Base-by-base conservation (phyloP, 73 alveolate genomes). In the Symbiodinium natans region DNA sequence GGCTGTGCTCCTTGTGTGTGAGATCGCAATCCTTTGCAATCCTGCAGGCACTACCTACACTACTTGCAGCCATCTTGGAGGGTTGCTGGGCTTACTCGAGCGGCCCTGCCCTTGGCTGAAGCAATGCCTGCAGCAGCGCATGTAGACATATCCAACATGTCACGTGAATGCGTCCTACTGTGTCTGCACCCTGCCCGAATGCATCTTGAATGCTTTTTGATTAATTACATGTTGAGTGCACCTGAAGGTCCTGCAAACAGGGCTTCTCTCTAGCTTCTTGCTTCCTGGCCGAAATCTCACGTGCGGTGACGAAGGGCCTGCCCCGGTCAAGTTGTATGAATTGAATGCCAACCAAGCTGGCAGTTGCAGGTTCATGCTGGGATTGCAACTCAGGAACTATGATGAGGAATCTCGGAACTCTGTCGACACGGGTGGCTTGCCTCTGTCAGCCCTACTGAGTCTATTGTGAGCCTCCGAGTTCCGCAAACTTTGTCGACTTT, bases 241-340 rank as follows among this genome's bases (percentile, higher is more conserved):
- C n/a, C n/a, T n/a, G n/a, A 75, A 88, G 95, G 95, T 88, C 42
- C 29, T 88, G 43, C 95, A 88, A 48, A 82, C 73, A 2, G 95
- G 95, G 43, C 73, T 88, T 23, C 85, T 88, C 23, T 88, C 95
- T 4, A 38, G 73, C 46, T 88, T 88, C 33, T 43, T 88, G 95
- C 48, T 19, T 43, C 95, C 3, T 34, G 95, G 85, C 42, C 3
- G 59, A 27, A 11, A 11, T 2, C 40, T 68, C 52, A 80, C 10
- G 25, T 31, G 9, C 43, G 46, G 46, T 8, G 11, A 54, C 29
- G 21, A 15, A 21, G 74, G 74, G 74, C 29, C 21, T 13, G 74
- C 21, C 29, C 29, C 74, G 21, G 74, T 13, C 74, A 13, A 56
- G 17, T 56, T 56, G 17, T 29, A 21, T 56, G 27, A 21, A 29